Percentiles rank a stretch among this genome's conserved stretches.
These are phyloP conservation scores for Sequoia sempervirens DNA, from an alignment of 75 land plant genomes.

Conservation along the genomic window DNA sequence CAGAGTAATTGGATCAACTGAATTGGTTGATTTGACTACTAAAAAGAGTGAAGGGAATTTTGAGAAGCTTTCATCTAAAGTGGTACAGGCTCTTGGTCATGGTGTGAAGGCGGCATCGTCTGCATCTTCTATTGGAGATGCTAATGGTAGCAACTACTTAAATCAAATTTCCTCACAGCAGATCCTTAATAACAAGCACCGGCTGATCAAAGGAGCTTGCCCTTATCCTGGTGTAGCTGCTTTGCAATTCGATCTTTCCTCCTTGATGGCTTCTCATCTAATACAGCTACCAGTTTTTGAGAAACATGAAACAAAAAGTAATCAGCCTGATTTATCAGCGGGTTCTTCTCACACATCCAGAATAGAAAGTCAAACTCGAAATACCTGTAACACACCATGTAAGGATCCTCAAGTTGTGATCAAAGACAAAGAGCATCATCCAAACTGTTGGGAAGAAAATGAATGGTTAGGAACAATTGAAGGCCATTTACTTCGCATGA, in stretches of 20 bases:
- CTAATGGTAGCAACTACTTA: neutral
- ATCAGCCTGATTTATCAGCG: neutral
- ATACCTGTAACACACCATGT: too few species aligned
- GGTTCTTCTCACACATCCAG: neutral
- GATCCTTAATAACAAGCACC: constrained; percentile 17
- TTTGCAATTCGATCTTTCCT: constrained; percentile 61
- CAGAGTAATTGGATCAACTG: neutral
- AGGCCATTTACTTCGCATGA: constrained; percentile 43
- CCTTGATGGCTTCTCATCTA: constrained; percentile 39
- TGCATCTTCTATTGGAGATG: neutral
- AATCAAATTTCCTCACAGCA: constrained; percentile 4
- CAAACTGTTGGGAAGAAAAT: constrained; percentile 19
- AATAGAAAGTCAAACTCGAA: neutral
- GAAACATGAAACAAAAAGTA: neutral
- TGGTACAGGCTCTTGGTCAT: constrained; percentile 13
- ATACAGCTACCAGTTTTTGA: constrained; percentile 1
- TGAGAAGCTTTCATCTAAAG: constrained; percentile 23
- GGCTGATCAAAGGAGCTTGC: constrained; percentile 52
- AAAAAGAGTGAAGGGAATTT: constrained; percentile 18
- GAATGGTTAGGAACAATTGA: constrained; percentile 30
- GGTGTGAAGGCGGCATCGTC: constrained; percentile 10
- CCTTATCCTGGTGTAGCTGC: constrained; percentile 78
- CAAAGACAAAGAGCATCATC: neutral
- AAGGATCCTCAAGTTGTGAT: neutral
- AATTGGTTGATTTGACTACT: neutral